Percentiles rank a stretch among this genome's conserved stretches.
Evolutionary conservation across 2,329 filamentous ascomycete genomes (phyloP).

Genomic region (Ophiostoma montium): DNA sequence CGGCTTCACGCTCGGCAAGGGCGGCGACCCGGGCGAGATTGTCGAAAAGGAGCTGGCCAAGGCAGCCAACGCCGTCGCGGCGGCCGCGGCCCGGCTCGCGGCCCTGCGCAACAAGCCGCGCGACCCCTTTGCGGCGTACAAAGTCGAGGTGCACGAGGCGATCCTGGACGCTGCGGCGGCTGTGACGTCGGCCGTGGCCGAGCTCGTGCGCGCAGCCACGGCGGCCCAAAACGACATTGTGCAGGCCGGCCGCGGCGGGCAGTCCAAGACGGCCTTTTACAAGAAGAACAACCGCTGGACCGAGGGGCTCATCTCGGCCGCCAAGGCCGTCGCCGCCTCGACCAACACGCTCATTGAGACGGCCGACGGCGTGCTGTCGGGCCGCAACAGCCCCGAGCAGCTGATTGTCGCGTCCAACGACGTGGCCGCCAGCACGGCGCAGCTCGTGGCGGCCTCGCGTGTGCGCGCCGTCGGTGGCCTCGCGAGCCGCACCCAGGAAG

Average conservation of each 20-base stretch:
- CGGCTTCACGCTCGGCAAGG: conserved; percentile 66
- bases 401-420: conserved; percentile 96
- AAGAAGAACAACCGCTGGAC: conserved; percentile 99
- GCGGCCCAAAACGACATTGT: conserved; percentile 94
- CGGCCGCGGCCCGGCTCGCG: conserved; percentile 73
- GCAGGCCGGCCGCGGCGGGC: conserved; percentile 74
- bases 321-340: conserved; percentile 85
- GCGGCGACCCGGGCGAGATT: conserved; percentile 81
- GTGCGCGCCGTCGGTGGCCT: conserved; percentile 77
- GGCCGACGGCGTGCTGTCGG: conserved; percentile 84
- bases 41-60: conserved; percentile 87
- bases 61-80: conserved; percentile 88
- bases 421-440: conserved; percentile 87
- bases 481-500: conserved; percentile 94
- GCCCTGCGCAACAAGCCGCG: conserved; percentile 95
- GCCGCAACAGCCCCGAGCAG: conserved; percentile 87
- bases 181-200: conserved; percentile 85
- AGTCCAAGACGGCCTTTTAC: conserved; percentile 88
- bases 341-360: conserved; percentile 98
- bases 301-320: conserved; percentile 89
- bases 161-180: conserved; percentile 88
- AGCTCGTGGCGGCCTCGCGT: conserved; percentile 86
- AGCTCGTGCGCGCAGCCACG: conserved; percentile 89
- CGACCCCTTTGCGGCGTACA: conserved; percentile 89
- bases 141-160: conserved; percentile 87